A percentile compares a stretch with the other conserved stretches of the same genome.
Evolutionary conservation across 495 filamentous ascomycete genomes (phyloP).

Genomic region (Sordaria brevicollis): DNA sequence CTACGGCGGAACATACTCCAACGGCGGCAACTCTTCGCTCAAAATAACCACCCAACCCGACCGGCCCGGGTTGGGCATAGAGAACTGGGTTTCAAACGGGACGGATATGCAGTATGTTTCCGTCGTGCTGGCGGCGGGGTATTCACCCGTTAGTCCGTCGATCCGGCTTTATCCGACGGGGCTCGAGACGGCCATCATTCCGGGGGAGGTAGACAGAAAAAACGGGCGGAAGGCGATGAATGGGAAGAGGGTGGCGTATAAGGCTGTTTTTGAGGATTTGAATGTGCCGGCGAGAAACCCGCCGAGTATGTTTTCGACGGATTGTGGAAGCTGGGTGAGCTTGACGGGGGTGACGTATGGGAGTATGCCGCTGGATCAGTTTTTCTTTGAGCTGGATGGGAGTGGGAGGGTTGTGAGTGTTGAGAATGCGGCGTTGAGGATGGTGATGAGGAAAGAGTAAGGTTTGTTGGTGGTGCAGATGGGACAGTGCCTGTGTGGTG

Average conservation of each 20-base stretch:
- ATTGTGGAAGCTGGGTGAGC: constrained; percentile 39
- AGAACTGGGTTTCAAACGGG: constrained; percentile 40
- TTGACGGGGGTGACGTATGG: constrained; percentile 36
- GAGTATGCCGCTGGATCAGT: constrained; percentile 37
- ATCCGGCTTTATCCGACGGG: constrained; percentile 43
- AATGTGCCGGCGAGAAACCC: constrained; percentile 11
- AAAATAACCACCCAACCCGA: constrained; percentile 25
- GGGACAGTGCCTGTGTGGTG: background rate
- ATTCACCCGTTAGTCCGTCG: constrained; percentile 20
- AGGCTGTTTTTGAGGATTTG: constrained; percentile 31
- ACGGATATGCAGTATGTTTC: constrained; percentile 33
- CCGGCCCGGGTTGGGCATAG: constrained; percentile 36
- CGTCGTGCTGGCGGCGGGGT: constrained; percentile 22
- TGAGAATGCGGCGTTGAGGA: constrained; percentile 32
- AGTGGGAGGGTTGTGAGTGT: constrained; percentile 32
- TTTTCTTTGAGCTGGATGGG: constrained; percentile 35
- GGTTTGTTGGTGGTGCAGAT: background rate
- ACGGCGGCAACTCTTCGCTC: constrained; percentile 19
- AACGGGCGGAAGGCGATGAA: constrained; percentile 2
- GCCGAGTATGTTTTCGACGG: constrained; percentile 31
- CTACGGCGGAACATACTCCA: constrained; percentile 33
- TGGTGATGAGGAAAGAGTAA: constrained; percentile 10
- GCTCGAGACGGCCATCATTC: constrained; percentile 17
- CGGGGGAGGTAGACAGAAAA: background rate
- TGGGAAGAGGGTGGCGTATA: constrained; percentile 29